Base-by-base conservation (phyloP, 495 filamentous ascomycete species). In the Endocarpon pusillum region DNA sequence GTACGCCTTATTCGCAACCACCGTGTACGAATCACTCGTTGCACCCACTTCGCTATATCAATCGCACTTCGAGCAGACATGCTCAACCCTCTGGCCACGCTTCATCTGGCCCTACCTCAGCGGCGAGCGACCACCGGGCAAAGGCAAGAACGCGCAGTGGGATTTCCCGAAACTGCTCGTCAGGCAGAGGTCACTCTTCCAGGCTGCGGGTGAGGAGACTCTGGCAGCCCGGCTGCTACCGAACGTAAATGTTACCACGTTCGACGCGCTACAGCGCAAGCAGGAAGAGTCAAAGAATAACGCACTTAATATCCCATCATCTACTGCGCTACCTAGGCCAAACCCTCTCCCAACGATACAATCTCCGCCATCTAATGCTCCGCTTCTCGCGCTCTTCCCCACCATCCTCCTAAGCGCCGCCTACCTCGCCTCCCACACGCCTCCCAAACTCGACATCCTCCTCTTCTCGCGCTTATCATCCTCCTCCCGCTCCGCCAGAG, bases 381-480 rank as follows among this genome's bases (percentile, higher is more conserved):
- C 59, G 1, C 52, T 51, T 8, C 52, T 61, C 4, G 57, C 55
- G 7, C 50, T 51, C 42, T 83, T 81, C 46, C 75, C 89, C 15
- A 77, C 81, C 29, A 61, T 83, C 24, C 69, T 96, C 37, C 67
- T 97, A 10, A 68, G 87, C 23, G 79, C 85, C 32, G 75, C 86
- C 15, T 97, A 94, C 55, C 71, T 97, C 3, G 82, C 87, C 39
- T 93, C 85, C 3, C 81, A 86, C 58, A 96, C 81, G 47, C 73
- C 81, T 1, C 64, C 83, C 12, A 60, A 73, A 26, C 67, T 78
- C 23, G 89, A 97, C 52, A 63, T 72, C 1, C 66, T 73, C 19
- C 75, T 86, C 46, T 96, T 97, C 62, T 86, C 77, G 35, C 91
- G 85, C 36, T 67, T 72, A 47, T 72, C 74, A 35, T 71, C 79